These are phyloP conservation scores for Tribonema minus DNA, from an alignment of 108 stramenopile genomes.

Conservation along the genomic window DNA sequence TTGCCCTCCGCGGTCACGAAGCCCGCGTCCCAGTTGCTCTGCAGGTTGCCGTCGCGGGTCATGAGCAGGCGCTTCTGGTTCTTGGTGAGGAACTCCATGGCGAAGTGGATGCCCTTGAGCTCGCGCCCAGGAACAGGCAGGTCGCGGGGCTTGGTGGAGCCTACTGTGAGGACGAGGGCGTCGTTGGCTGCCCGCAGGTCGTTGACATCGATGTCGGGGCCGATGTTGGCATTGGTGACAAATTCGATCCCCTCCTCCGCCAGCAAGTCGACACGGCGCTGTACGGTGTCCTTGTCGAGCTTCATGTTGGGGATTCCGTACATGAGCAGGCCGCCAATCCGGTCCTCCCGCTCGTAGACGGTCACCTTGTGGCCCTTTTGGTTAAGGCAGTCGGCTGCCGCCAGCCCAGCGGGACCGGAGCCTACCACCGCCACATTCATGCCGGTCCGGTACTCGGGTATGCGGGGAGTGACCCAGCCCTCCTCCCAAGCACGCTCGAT, in stretches of 20 bases:
- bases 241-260: slow-evolving; percentile 93
- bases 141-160: slow-evolving; percentile 88
- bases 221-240: slow-evolving; percentile 83
- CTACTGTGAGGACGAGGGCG: slow-evolving; percentile 76
- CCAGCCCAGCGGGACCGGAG: slow-evolving; percentile 84
- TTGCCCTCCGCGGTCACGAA: slow-evolving; percentile 92
- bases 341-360: slow-evolving; percentile 83
- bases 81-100: slow-evolving; percentile 82
- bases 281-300: slow-evolving; percentile 89
- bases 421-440: slow-evolving; percentile 87
- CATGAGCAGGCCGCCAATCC: slow-evolving; percentile 87
- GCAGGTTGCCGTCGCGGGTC: slow-evolving; percentile 83
- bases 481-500: slow-evolving; percentile 88
- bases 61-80: slow-evolving; percentile 91
- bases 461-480: slow-evolving; percentile 80
- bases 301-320: slow-evolving; percentile 98
- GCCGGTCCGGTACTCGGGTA: slow-evolving; percentile 78
- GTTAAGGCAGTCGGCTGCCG: slow-evolving; percentile 86
- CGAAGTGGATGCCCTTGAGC: slow-evolving; percentile 48
- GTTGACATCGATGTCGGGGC: slow-evolving; percentile 76
- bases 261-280: slow-evolving; percentile 82
- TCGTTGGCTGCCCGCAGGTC: slow-evolving; percentile 77
- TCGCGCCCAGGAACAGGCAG: slow-evolving; percentile 83
- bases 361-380: slow-evolving; percentile 92
- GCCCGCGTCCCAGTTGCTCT: slow-evolving; percentile 82